phyloP scores from a whole-genome alignment of 2,329 filamentous ascomycete species.

The Colletotrichum navitas region DNA sequence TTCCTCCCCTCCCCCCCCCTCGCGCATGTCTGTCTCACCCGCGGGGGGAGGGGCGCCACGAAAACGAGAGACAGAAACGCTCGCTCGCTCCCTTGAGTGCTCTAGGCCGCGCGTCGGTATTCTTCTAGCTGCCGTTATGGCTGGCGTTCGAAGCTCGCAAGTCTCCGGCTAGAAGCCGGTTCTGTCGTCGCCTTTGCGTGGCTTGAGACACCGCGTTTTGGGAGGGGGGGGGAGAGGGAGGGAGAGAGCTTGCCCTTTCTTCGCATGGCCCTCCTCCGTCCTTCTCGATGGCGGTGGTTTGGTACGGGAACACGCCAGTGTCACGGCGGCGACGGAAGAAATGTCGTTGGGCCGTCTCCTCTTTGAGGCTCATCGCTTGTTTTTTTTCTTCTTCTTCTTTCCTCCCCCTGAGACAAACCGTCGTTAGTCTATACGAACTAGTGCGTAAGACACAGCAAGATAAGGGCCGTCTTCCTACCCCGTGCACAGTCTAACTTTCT shows the following conservation, averaged over 20 bases:
- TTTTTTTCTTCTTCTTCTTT: no score
- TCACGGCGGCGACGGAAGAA: slow-evolving; percentile 10
- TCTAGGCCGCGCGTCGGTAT: neutral
- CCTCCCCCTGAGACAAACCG: slow-evolving; percentile 3
- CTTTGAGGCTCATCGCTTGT: slow-evolving; percentile 15
- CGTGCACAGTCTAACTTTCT: slow-evolving; percentile 4
- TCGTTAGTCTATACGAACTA: slow-evolving; percentile 13
- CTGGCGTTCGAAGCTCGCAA: slow-evolving; percentile 8
- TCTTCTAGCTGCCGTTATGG: slow-evolving; percentile 38
- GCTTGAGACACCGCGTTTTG: slow-evolving; percentile 36
- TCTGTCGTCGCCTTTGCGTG: slow-evolving; percentile 10
- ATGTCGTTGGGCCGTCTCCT: slow-evolving; percentile 2
- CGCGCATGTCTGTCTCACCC: slow-evolving; percentile 9
- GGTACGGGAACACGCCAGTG: slow-evolving; percentile 9
- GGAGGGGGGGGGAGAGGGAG: neutral
- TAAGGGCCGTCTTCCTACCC: neutral
- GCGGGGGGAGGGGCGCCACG: no score
- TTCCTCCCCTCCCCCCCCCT: neutral
- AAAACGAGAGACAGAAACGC: neutral
- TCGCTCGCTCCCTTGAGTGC: slow-evolving; percentile 11
- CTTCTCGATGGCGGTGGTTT: slow-evolving; percentile 4
- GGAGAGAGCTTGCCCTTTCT: neutral
- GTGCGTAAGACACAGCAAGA: slow-evolving; percentile 5
- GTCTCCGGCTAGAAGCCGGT: slow-evolving; percentile 30
- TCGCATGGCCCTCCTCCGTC: slow-evolving; percentile 1